phyloP scores from a whole-genome alignment of 352 stramenopile species.

The Pythium volutum region DNA sequence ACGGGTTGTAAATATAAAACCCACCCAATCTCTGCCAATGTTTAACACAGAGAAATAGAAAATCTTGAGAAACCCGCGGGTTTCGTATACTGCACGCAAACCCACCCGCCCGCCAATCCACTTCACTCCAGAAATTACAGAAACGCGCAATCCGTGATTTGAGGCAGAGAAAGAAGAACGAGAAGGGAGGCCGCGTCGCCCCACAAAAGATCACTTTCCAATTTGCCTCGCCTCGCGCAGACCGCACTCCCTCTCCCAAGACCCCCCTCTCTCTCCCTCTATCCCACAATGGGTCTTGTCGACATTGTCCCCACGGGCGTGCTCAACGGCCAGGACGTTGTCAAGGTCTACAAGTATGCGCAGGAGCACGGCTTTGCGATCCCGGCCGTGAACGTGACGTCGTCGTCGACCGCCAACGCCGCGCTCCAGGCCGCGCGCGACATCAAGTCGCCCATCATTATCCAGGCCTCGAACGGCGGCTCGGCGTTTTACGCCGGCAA shows the following conservation, averaged over 20 bases:
- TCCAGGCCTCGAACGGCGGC: slow-evolving; percentile 98
- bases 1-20: neutral
- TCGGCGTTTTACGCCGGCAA: slow-evolving; percentile 97
- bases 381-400: slow-evolving; percentile 97
- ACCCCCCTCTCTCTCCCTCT: neutral
- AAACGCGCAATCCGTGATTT: slow-evolving; percentile 26
- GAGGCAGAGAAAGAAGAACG: neutral
- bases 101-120: slow-evolving; percentile 6
- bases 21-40: neutral
- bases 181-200: too few species aligned
- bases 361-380: slow-evolving; percentile 96
- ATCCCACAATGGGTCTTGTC: slow-evolving; percentile 67
- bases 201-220: slow-evolving; percentile 28
- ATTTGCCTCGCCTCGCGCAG: slow-evolving; percentile 21
- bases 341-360: slow-evolving; percentile 92
- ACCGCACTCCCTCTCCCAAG: neutral
- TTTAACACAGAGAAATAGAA: neutral
- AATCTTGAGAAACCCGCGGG: slow-evolving; percentile 1
- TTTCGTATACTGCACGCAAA: neutral
- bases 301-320: slow-evolving; percentile 85
- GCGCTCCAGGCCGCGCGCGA: slow-evolving; percentile 96
- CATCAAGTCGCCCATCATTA: slow-evolving; percentile 97
- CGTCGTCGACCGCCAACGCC: slow-evolving; percentile 94
- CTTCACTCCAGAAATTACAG: slow-evolving; percentile 19
- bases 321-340: slow-evolving; percentile 84